Base-by-base conservation (phyloP, 1,284 basidiomycete genomes). In the Macrocystidia cucumis region DNA sequence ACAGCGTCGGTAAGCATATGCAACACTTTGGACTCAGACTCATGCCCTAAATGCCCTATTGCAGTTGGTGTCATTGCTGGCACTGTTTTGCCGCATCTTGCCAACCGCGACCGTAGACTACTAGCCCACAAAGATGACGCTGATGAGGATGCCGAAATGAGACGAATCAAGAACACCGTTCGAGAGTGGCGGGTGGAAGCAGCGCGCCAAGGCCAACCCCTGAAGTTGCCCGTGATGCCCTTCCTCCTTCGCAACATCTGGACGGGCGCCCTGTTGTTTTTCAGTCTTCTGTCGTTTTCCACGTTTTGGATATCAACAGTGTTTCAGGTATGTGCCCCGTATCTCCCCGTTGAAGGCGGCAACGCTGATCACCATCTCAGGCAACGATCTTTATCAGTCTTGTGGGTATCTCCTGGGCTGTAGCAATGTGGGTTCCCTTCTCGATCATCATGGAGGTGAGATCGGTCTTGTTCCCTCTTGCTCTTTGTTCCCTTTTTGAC, bases 361-460 rank as follows among this genome's bases (percentile, higher is more conserved):
- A 26, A 42, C 26, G 14, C 16, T 25, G 25, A 29, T 38, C 13
- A 32, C 18, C 14, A 14, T 38, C 31, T 29, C 44, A 83, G 69
- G 92, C 91, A 6, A 87, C 85, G 8, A 55, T 79, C 16, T 77
- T 87, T 48, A 87, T 97, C 35, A 79, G 80, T 34, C 56, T 92
- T 25, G 78, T 92, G 9, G 92, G 92, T 26, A 84, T 96, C 25
- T 90, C 84, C 54, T 97, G 92, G 92, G 89, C 91, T 1, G 86
- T 96, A 14, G 89, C 91, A 9, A 91, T 89, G 62, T 96, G 91
- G 91, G 88, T 88, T 36, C 81, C 84, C 2, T 87, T 86, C 44
- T 82, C 87, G 9, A 91, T 93, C 51, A 89, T 93, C 56, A 93
- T 93, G 91, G 90, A 91, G 75, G 88, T 77, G 43, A 39, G 70